Base-by-base conservation (phyloP, 2,329 filamentous ascomycete species). In the Rosellinia necatrix region DNA sequence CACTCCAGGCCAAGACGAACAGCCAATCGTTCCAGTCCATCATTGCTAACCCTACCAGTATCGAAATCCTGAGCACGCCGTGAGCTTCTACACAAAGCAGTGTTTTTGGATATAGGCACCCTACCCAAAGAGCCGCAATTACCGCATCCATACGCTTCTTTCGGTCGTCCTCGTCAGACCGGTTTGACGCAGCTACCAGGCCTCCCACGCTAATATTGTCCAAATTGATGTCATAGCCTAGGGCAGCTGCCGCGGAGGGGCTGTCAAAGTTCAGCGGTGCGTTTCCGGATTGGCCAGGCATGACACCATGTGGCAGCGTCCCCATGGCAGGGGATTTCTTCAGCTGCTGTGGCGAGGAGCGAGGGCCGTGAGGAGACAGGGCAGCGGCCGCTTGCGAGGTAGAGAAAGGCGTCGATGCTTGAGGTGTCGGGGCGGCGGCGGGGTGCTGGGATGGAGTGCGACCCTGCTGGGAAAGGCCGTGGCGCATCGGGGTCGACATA, bases 21-120 rank as follows among this genome's bases (percentile, higher is more conserved):
- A 7, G 85, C 87, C 25, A 93, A 75, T 50, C 88, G 80, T 70
- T 89, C 85, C n/a, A 94, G 77, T 2, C 88, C 88, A 25, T 88
- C 85, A 66, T 90, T 87, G 63, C 88, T 90, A 32, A 93, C 85
- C 35, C 86, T 75, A 3, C 88, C 88, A 60, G 83, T 83, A 64
- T 72, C 74, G 19, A 59, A 59, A 3, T 44, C 27, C 68, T 69
- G 41, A 6, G 25, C 5, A 42, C 8, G 15, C 38, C 6, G 30
- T 59, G 58, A 66, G 32, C 34, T 32, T 15, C n/a, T n/a, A n/a
- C n/a, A n/a, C n/a, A n/a, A n/a, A n/a, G n/a, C n/a, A n/a, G n/a
- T n/a, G n/a, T n/a, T n/a, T n/a, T n/a, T n/a, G n/a, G n/a, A n/a
- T n/a, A 29, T 78, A 68, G n/a, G 77, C 70, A 42, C 34, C 70